A percentile compares a stretch with the other conserved stretches of the same genome.
phyloP scores from a whole-genome alignment of 148 eudicot species.

The Amaranthus cruentus region DNA sequence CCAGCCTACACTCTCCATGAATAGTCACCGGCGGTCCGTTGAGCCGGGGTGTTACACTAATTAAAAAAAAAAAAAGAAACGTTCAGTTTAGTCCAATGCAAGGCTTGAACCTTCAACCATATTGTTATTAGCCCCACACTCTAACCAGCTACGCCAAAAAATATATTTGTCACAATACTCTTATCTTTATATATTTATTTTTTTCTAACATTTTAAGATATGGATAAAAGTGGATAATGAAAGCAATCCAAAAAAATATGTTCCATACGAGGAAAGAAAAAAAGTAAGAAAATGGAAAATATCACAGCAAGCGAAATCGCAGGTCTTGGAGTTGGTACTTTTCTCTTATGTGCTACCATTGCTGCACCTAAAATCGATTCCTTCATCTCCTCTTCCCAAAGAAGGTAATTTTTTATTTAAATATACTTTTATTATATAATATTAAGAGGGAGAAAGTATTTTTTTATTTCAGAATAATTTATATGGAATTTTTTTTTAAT shows the following conservation, averaged over 20 bases:
- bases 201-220: not conserved
- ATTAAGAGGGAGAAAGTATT: not conserved
- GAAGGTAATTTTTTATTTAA: constrained; percentile 39
- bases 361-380: constrained; percentile 70
- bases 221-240: not conserved
- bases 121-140: constrained; percentile 86
- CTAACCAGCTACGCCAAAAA: constrained; percentile 77
- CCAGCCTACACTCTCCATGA: too few species aligned
- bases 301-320: constrained; percentile 69
- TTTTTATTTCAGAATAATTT: not conserved
- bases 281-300: constrained; percentile 42
- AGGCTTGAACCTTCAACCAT: constrained; percentile 89
- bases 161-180: constrained; percentile 8
- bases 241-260: not conserved
- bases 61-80: not conserved
- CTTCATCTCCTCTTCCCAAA: constrained; percentile 63
- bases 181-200: not conserved
- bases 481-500: too few species aligned
- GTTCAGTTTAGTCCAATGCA: constrained; percentile 48
- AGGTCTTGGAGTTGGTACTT: constrained; percentile 61
- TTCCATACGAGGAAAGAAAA: not conserved
- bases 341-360: constrained; percentile 67
- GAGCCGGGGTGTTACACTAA: too few species aligned
- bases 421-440: not conserved
- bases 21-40: too few species aligned